phyloP scores from a whole-genome alignment of 1,284 basidiomycete species.

The Ganoderma sp. region DNA sequence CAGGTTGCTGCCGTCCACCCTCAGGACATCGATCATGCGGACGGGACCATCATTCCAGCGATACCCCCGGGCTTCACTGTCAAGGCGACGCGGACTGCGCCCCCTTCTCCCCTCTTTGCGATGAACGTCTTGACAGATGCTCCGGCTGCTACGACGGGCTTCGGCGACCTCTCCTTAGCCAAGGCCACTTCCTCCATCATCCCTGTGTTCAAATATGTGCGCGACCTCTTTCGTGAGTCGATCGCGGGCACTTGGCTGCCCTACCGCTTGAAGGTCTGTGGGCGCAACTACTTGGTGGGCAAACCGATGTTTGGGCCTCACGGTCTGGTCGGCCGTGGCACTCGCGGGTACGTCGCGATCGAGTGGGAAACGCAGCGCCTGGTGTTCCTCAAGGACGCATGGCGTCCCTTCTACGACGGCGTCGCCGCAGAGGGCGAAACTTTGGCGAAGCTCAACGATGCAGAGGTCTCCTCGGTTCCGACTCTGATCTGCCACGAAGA shows the following conservation, averaged over 20 bases:
- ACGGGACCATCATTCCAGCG: not conserved
- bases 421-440: not conserved
- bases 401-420: constrained; percentile 3
- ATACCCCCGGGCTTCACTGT: not conserved
- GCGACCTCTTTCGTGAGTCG: constrained; percentile 16
- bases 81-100: not conserved
- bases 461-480: not conserved
- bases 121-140: not conserved
- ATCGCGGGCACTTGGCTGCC: constrained; percentile 9
- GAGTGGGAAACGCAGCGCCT: constrained; percentile 10
- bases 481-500: constrained; percentile 1
- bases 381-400: constrained; percentile 18
- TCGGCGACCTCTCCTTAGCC: not conserved
- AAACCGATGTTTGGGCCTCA: not conserved
- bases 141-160: not conserved
- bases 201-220: constrained; percentile 19
- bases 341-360: constrained; percentile 10
- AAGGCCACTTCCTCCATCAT: not conserved
- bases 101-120: not conserved
- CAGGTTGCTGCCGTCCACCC: not conserved
- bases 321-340: constrained; percentile 9
- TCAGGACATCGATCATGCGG: constrained; percentile 8
- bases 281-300: constrained; percentile 1
- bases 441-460: not conserved
- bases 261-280: constrained; percentile 14